These are phyloP conservation scores for Ammopiptanthus mongolicus DNA, from an alignment of 306 rosid species.

Conservation along the genomic window DNA sequence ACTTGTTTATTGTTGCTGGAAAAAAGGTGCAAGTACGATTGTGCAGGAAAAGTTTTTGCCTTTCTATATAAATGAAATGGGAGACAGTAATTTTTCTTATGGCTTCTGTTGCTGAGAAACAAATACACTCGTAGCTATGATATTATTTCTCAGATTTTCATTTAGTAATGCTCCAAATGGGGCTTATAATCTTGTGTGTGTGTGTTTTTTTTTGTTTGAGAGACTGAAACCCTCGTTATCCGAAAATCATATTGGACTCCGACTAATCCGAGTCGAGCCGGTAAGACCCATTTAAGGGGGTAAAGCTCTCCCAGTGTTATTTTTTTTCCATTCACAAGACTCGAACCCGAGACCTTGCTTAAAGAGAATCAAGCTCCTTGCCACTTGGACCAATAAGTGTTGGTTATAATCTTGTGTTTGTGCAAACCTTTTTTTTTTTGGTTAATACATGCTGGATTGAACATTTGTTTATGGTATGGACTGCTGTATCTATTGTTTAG, in stretches of 20 bases:
- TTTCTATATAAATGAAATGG: not conserved
- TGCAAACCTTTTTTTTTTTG: not conserved
- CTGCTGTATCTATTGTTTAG: not conserved
- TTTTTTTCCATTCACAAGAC: too few relatives aligned
- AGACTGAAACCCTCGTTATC: too few relatives aligned
- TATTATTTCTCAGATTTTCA: conserved; percentile 7
- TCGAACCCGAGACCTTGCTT: too few relatives aligned
- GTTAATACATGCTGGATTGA: not conserved
- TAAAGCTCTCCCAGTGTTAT: too few relatives aligned
- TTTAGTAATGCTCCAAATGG: not conserved
- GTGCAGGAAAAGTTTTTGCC: not conserved
- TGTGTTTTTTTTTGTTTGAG: not conserved
- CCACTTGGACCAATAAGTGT: too few relatives aligned
- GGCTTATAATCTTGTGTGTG: not conserved
- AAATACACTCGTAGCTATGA: not conserved
- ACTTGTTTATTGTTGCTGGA: not conserved
- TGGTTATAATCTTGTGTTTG: not conserved
- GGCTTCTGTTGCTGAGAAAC: not conserved
- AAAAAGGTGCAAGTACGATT: not conserved
- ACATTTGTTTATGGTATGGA: not conserved
- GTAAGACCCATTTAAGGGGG: too few relatives aligned
- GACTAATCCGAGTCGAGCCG: too few relatives aligned
- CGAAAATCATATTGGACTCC: too few relatives aligned
- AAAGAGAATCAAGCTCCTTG: too few relatives aligned
- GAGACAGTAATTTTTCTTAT: not conserved